Percentiles rank a stretch among this genome's conserved stretches.
Evolutionary conservation across 805 yeast genomes (phyloP).

Genomic region (Grigorovia yakushimaensis): DNA sequence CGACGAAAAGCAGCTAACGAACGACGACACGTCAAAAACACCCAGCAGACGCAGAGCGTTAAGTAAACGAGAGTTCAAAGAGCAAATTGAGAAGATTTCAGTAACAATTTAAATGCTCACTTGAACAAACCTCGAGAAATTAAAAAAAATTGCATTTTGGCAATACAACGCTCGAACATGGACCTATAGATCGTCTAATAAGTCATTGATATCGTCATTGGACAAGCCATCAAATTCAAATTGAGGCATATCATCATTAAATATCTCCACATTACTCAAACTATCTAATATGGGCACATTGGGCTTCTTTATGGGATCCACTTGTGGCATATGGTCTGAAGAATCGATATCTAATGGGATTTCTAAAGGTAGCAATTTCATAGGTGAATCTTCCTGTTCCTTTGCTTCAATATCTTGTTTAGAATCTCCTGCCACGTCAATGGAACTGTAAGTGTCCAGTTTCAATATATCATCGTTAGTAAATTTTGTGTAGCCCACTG

Average conservation of each 20-base stretch:
- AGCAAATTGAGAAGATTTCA: too few species aligned
- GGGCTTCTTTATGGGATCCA: not conserved
- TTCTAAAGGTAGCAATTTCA: not conserved
- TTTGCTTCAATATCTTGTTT: not conserved
- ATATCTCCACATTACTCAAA: not conserved
- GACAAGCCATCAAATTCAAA: not conserved
- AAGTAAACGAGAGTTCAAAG: too few species aligned
- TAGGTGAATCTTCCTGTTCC: not conserved
- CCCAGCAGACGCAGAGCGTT: too few species aligned
- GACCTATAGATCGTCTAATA: not conserved
- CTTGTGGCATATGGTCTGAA: not conserved
- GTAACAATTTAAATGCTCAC: too few species aligned
- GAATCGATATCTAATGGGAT: not conserved
- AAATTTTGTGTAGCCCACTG: constrained; percentile 37
- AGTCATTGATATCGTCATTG: not conserved
- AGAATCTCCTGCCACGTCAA: not conserved
- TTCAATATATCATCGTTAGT: constrained; percentile 24
- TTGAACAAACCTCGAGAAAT: too few species aligned
- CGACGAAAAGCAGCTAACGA: too few species aligned
- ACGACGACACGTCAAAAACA: too few species aligned
- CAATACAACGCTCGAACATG: too few species aligned
- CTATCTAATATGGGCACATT: not conserved
- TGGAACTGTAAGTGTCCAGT: constrained; percentile 9
- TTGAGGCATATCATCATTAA: not conserved
- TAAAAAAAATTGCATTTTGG: not conserved